Percentiles rank a stretch among this genome's conserved stretches.
Conservation (phyloP, 352 stramenopile species). For the Globisporangium irregulare region DNA sequence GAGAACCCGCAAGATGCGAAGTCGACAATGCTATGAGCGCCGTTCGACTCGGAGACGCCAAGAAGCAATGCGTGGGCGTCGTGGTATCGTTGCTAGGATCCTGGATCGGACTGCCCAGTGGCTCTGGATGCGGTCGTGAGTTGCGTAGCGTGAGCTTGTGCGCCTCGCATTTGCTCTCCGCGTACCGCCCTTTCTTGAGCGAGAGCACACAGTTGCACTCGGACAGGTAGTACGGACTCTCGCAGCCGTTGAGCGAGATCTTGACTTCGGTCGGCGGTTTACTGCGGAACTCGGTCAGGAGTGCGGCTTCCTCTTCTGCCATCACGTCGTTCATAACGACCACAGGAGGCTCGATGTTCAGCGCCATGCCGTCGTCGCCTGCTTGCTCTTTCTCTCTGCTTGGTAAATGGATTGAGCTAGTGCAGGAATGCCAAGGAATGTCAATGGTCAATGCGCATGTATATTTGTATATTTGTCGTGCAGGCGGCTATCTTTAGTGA, state of each 20-base stretch:
- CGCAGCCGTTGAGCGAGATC: conserved; percentile 28
- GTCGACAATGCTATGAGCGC: conserved; percentile 9
- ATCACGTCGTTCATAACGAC: neutral
- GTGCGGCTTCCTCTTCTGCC: neutral
- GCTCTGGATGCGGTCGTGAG: conserved; percentile 40
- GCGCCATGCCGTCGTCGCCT: neutral
- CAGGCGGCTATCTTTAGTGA: neutral
- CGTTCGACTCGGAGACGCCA: conserved; percentile 4
- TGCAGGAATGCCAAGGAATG: neutral
- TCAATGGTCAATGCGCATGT: neutral
- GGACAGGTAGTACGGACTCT: conserved; percentile 16
- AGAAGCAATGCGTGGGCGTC: conserved; percentile 11
- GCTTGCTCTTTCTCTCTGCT: neutral
- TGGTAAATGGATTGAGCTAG: neutral
- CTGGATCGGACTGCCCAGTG: conserved; percentile 23
- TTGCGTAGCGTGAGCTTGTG: conserved; percentile 62
- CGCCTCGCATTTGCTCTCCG: conserved; percentile 42
- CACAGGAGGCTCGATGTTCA: neutral
- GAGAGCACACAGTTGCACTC: conserved; percentile 44
- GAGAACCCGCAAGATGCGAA: neutral
- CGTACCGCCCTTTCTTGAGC: conserved; percentile 51
- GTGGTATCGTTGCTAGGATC: neutral
- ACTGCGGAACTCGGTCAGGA: conserved; percentile 11
- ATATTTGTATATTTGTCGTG: neutral
- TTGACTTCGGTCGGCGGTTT: conserved; percentile 27